A percentile compares a stretch with the other conserved stretches of the same genome.
phyloP scores from a whole-genome alignment of 306 rosid species.

The Acmispon strigosus region DNA sequence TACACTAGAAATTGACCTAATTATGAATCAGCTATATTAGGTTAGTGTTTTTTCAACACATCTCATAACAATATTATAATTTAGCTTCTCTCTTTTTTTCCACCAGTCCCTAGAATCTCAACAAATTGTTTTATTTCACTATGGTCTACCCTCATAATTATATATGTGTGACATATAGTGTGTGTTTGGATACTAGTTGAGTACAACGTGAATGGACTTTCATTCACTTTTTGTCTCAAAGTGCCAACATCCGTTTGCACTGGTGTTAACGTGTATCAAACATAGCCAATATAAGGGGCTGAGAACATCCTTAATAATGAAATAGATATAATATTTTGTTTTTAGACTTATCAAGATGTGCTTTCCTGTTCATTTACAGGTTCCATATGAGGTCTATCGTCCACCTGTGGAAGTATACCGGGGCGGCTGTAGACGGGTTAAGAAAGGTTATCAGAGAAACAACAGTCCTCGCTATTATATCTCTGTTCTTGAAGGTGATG shows the following conservation, averaged over 20 bases:
- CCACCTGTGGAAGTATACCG: slow-evolving; percentile 59
- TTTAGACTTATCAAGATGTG: slow-evolving; percentile 1
- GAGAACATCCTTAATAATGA: not conserved
- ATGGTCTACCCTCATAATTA: not conserved
- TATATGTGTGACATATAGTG: no score
- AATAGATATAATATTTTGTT: not conserved
- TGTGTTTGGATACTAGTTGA: no score
- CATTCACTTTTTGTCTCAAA: no score
- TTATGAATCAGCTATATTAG: not conserved
- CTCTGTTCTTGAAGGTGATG: slow-evolving; percentile 36
- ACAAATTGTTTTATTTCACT: not conserved
- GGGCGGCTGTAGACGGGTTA: slow-evolving; percentile 55
- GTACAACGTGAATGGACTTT: no score
- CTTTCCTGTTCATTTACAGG: slow-evolving; percentile 29
- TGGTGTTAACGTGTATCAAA: not conserved
- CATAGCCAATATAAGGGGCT: not conserved
- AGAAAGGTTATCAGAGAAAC: slow-evolving; percentile 63
- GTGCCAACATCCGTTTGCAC: no score
- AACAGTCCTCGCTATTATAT: slow-evolving; percentile 72
- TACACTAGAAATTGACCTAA: not conserved
- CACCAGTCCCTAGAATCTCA: not conserved
- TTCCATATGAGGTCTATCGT: slow-evolving; percentile 56
- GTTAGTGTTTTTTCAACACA: not conserved
- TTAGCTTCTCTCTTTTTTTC: not conserved
- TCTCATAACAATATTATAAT: not conserved